These are phyloP conservation scores for Clonostachys byssicola DNA, from an alignment of 2,329 filamentous ascomycete species.

Conservation along the genomic window DNA sequence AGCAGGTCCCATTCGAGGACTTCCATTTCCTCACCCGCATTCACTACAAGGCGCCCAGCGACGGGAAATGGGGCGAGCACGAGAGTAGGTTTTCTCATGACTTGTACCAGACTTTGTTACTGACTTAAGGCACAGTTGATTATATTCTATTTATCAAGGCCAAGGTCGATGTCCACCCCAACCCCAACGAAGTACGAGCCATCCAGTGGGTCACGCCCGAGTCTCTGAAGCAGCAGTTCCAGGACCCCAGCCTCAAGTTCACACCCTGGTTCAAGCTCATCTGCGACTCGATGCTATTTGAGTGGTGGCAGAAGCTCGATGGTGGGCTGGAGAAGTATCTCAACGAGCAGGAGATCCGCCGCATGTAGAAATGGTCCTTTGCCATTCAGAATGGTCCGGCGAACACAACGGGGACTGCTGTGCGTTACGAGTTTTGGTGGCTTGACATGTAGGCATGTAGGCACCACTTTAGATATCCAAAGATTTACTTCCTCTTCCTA, in stretches of 20 bases:
- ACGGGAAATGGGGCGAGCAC: conserved; percentile 98
- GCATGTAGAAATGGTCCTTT: conserved; percentile 52
- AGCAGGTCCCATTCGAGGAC: conserved; percentile 85
- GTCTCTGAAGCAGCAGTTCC: conserved; percentile 80
- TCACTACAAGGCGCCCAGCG: conserved; percentile 95
- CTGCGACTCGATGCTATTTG: conserved; percentile 93
- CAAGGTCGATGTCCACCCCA: conserved; percentile 77
- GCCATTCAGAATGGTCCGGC: too few relatives aligned
- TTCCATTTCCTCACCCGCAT: conserved; percentile 95
- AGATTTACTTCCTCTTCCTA: background rate
- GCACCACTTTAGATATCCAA: background rate
- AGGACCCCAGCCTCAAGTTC: conserved; percentile 76
- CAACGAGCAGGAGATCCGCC: conserved; percentile 81
- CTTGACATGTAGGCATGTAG: background rate
- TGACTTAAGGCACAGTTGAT: conserved; percentile 59
- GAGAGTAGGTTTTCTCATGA: conserved; percentile 64
- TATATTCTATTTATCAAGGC: conserved; percentile 99
- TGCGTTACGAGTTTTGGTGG: too few relatives aligned
- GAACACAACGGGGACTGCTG: too few relatives aligned
- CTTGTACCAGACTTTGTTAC: conserved; percentile 4
- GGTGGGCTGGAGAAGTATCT: conserved; percentile 78
- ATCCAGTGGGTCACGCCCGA: conserved; percentile 80
- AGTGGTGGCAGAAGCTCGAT: conserved; percentile 92
- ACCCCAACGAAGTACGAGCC: conserved; percentile 84
- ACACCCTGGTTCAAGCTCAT: conserved; percentile 99